Percentiles rank a stretch among this genome's conserved stretches.
Evolutionary conservation across 352 stramenopile species (phyloP).

Genomic region (Phytophthora multivora): DNA sequence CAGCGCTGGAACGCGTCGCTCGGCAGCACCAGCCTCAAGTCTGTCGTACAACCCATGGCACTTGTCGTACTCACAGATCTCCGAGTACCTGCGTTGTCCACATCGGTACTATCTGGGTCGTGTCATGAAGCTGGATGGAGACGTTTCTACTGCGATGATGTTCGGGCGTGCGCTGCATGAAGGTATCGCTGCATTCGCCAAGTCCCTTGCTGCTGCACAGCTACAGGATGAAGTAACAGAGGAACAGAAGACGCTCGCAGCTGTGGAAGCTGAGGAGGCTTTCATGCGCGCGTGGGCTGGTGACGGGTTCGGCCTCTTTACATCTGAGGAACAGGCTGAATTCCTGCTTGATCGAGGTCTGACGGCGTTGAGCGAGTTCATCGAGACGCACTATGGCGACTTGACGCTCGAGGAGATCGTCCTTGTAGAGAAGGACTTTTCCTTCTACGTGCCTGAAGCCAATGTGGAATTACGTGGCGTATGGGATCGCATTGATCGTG

Average conservation of each 20-base stretch:
- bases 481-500: constrained; percentile 77
- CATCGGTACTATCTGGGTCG: constrained; percentile 82
- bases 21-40: constrained; percentile 5
- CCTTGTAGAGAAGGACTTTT: constrained; percentile 69
- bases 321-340: constrained; percentile 36
- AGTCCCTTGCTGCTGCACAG: constrained; percentile 21
- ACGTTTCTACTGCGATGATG: constrained; percentile 67
- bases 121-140: constrained; percentile 56
- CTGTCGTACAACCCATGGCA: constrained; percentile 55
- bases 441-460: constrained; percentile 48
- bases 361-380: constrained; percentile 50
- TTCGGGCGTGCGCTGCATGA: constrained; percentile 78
- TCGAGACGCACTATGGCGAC: constrained; percentile 37
- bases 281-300: constrained; percentile 34
- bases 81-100: constrained; percentile 79
- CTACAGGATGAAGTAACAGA: constrained; percentile 1
- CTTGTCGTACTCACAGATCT: constrained; percentile 84
- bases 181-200: constrained; percentile 62
- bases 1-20: neutral
- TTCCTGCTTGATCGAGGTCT: constrained; percentile 44
- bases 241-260: constrained; percentile 16
- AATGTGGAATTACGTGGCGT: constrained; percentile 68
- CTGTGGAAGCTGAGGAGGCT: constrained; percentile 27
- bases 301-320: constrained; percentile 47
- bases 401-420: constrained; percentile 39